A percentile compares a stretch with the other conserved stretches of the same genome.
These are phyloP conservation scores for Lasiodiplodia sp. DNA, from an alignment of 2,329 filamentous ascomycete species.

Conservation along the genomic window DNA sequence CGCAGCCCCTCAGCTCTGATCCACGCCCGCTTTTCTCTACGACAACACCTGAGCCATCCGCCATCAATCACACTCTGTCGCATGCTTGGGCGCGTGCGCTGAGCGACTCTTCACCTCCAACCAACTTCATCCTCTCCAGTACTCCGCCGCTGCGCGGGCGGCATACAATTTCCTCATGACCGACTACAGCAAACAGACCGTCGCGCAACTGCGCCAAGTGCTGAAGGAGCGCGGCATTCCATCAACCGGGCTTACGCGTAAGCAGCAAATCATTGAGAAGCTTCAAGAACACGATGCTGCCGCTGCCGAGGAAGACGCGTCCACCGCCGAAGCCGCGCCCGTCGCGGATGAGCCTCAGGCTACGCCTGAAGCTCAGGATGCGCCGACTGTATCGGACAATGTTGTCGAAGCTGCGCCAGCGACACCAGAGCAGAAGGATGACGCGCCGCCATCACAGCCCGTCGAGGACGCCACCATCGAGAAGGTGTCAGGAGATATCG, in stretches of 20 bases:
- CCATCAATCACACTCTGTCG: not conserved
- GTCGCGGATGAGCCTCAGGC: conserved; percentile 24
- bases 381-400: conserved; percentile 28
- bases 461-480: conserved; percentile 12
- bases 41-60: not conserved
- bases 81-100: not conserved
- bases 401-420: conserved; percentile 33
- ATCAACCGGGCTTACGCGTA: conserved; percentile 54
- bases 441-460: not conserved
- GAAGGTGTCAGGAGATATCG: conserved; percentile 14
- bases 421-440: not conserved
- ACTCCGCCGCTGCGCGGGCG: not conserved
- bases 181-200: conserved; percentile 57
- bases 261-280: conserved; percentile 57
- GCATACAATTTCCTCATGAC: conserved; percentile 36
- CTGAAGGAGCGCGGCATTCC: conserved; percentile 57
- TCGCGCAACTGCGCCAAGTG: conserved; percentile 54
- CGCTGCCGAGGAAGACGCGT: conserved; percentile 16
- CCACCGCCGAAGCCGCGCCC: not conserved
- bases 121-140: not conserved
- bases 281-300: conserved; percentile 46
- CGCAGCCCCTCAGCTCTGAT: not conserved
- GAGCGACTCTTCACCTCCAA: not conserved
- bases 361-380: conserved; percentile 5
- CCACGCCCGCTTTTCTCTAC: not conserved